Evolutionary conservation across 495 filamentous ascomycete species (phyloP).

Genomic region (Oleoguttula mirabilis): DNA sequence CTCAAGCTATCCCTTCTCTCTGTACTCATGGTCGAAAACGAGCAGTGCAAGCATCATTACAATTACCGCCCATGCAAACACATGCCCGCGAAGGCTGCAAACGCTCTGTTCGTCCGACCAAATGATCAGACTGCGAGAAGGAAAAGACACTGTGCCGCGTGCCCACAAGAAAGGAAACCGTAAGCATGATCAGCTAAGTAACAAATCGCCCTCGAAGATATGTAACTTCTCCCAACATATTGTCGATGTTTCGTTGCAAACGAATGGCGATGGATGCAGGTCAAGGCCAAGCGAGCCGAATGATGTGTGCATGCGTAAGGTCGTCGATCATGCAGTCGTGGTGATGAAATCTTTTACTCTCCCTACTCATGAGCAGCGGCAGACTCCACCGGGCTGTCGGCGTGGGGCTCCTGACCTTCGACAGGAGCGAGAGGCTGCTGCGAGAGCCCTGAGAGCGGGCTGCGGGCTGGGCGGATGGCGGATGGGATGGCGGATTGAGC

Average conservation of each 20-base stretch:
- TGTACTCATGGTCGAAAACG: neutral
- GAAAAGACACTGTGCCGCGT: too few species aligned
- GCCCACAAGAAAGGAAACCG: constrained; percentile 1
- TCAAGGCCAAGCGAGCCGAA: too few species aligned
- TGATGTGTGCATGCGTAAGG: too few species aligned
- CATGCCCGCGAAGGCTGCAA: constrained; percentile 10
- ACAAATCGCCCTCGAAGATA: constrained; percentile 14
- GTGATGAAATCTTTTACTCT: too few species aligned
- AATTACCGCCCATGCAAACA: constrained; percentile 2
- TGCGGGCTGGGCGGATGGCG: constrained; percentile 16
- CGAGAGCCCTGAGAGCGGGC: constrained; percentile 6
- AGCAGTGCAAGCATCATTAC: constrained; percentile 5
- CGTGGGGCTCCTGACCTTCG: constrained; percentile 12
- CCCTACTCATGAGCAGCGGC: too few species aligned
- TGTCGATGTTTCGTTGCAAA: too few species aligned
- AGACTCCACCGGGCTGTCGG: constrained; percentile 15
- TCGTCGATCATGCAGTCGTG: too few species aligned
- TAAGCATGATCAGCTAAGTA: constrained; percentile 13
- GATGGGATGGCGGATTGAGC: constrained; percentile 19
- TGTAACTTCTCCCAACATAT: constrained; percentile 5
- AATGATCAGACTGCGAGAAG: neutral
- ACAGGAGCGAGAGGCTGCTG: constrained; percentile 2
- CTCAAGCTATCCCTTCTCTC: neutral
- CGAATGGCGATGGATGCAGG: too few species aligned
- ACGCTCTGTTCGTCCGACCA: neutral